These are phyloP conservation scores for Anthracocystis panici-leucophaei DNA, from an alignment of 1,284 basidiomycete genomes.

Conservation along the genomic window DNA sequence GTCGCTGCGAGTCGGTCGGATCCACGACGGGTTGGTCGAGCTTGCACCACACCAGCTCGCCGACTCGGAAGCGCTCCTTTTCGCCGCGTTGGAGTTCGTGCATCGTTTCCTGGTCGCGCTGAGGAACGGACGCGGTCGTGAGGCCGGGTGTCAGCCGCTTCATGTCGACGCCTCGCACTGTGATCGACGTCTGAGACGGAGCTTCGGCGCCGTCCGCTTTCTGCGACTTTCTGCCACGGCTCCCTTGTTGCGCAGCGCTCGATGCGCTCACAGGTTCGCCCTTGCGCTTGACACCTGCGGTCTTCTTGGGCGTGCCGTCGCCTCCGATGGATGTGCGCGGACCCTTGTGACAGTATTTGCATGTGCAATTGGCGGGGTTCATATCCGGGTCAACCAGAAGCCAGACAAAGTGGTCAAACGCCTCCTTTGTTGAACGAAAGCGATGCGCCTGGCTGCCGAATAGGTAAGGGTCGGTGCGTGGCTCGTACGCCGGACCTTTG, in stretches of 20 bases:
- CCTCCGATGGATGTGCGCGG: constrained; percentile 17
- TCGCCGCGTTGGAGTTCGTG: constrained; percentile 35
- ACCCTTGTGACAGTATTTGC: constrained; percentile 55
- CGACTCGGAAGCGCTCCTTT: constrained; percentile 50
- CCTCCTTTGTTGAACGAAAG: constrained; percentile 52
- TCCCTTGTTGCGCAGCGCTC: constrained; percentile 15
- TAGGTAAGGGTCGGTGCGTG: constrained; percentile 56
- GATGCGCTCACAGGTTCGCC: constrained; percentile 24
- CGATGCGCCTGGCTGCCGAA: constrained; percentile 50
- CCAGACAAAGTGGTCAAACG: constrained; percentile 47
- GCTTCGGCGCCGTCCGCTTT: constrained; percentile 9
- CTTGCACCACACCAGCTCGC: constrained; percentile 50
- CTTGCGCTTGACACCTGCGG: constrained; percentile 30
- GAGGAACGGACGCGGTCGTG: constrained; percentile 35
- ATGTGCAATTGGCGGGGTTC: constrained; percentile 39
- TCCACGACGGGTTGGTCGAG: constrained; percentile 44
- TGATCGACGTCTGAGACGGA: constrained; percentile 21
- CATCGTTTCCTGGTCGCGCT: constrained; percentile 46
- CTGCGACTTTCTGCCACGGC: constrained; percentile 13
- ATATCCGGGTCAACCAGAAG: constrained; percentile 47
- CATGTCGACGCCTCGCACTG: constrained; percentile 38
- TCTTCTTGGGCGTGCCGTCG: constrained; percentile 18
- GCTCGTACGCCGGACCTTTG: constrained; percentile 38
- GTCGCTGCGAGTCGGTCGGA: constrained; percentile 9
- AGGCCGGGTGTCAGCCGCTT: constrained; percentile 42